A percentile compares a stretch with the other conserved stretches of the same genome.
These are phyloP conservation scores for Stemphylium beticola DNA, from an alignment of 2,329 filamentous ascomycete genomes.

Conservation along the genomic window DNA sequence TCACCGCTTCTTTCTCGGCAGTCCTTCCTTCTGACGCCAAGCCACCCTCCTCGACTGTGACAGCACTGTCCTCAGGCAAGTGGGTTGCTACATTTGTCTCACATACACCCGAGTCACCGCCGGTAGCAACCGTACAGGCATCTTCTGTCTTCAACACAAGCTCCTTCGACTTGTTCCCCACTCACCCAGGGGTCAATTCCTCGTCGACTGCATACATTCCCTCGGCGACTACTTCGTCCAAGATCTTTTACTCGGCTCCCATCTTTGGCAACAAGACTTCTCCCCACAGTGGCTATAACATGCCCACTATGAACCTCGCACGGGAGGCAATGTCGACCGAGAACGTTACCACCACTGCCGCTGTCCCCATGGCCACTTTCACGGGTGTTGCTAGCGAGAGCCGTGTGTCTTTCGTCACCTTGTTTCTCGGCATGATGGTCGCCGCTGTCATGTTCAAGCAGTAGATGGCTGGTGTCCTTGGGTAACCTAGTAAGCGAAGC, in stretches of 20 bases:
- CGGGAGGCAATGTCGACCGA: constrained; percentile 1
- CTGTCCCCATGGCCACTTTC: neutral
- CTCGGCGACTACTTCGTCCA: neutral
- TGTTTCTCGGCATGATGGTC: constrained; percentile 11
- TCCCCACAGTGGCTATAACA: constrained; percentile 3
- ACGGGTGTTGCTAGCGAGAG: constrained; percentile 9
- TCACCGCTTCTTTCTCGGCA: constrained; percentile 3
- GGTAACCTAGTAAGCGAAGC: neutral
- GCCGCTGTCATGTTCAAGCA: constrained; percentile 6
- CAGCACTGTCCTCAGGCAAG: neutral
- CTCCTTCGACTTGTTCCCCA: neutral
- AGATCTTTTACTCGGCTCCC: neutral
- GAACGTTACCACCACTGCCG: neutral
- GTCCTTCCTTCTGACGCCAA: neutral
- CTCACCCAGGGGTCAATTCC: neutral
- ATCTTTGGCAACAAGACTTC: constrained; percentile 1
- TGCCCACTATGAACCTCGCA: constrained; percentile 16
- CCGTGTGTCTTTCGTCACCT: constrained; percentile 6
- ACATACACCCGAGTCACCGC: neutral
- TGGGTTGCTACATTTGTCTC: neutral
- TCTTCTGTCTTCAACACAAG: neutral
- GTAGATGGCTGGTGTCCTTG: neutral
- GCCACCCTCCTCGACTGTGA: neutral
- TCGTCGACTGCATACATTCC: neutral
- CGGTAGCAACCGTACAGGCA: neutral